These are phyloP conservation scores for Debaryomycetaceae sp. DNA, from an alignment of 1,139 yeast genomes.

Conservation along the genomic window DNA sequence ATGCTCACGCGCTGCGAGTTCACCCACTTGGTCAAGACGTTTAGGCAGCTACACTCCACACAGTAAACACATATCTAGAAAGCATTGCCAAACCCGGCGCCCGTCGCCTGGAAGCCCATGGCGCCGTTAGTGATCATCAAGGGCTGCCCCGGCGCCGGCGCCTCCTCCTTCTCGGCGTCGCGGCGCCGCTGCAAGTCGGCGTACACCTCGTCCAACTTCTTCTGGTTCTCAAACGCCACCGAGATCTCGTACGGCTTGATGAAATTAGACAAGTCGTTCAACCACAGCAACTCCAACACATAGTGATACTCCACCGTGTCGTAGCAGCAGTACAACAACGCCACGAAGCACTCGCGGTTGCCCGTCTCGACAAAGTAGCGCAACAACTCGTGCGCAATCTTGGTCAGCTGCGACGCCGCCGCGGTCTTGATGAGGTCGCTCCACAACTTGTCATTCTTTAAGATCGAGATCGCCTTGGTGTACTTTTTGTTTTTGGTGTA, in stretches of 20 bases:
- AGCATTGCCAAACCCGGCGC: slow-evolving; percentile 63
- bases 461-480: slow-evolving; percentile 80
- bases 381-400: slow-evolving; percentile 84
- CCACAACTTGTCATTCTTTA: slow-evolving; percentile 93
- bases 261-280: slow-evolving; percentile 71
- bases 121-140: slow-evolving; percentile 67
- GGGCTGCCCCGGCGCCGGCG: slow-evolving; percentile 44
- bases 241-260: slow-evolving; percentile 92
- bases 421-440: slow-evolving; percentile 91
- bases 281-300: slow-evolving; percentile 88
- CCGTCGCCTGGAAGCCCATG: slow-evolving; percentile 61
- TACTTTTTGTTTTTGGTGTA: slow-evolving; percentile 94
- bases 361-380: slow-evolving; percentile 96
- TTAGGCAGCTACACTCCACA: slow-evolving; percentile 9
- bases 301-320: slow-evolving; percentile 76
- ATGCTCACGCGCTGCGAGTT: slow-evolving; percentile 16
- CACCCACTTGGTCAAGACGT: slow-evolving; percentile 15
- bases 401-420: slow-evolving; percentile 70
- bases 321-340: slow-evolving; percentile 82
- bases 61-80: slow-evolving; percentile 18
- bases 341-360: slow-evolving; percentile 92
- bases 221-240: slow-evolving; percentile 71
- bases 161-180: slow-evolving; percentile 52
- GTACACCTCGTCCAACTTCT: slow-evolving; percentile 59
- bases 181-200: slow-evolving; percentile 69